A percentile compares a stretch with the other conserved stretches of the same genome.
phyloP scores from a whole-genome alignment of 2,329 filamentous ascomycete species.

The Trichoderma atroviride region DNA sequence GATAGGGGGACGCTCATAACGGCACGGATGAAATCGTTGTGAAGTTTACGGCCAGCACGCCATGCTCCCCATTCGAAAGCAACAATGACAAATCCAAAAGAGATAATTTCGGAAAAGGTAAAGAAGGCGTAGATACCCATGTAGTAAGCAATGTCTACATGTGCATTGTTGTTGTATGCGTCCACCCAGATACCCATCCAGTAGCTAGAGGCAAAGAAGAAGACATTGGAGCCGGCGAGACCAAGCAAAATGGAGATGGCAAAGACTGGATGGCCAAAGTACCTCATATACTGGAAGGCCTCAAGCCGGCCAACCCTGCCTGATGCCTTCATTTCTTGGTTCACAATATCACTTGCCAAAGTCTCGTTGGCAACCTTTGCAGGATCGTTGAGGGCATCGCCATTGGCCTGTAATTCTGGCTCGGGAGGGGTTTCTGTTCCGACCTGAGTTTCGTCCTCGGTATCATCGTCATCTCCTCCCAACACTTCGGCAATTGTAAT shows the following conservation, averaged over 20 bases:
- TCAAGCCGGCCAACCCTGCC: slow-evolving; percentile 48
- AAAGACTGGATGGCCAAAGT: slow-evolving; percentile 52
- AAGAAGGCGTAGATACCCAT: slow-evolving; percentile 55
- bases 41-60: slow-evolving; percentile 57
- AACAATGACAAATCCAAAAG: slow-evolving; percentile 48
- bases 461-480: slow-evolving; percentile 37
- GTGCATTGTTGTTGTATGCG: slow-evolving; percentile 49
- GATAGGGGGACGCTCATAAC: slow-evolving; percentile 57
- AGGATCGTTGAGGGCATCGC: slow-evolving; percentile 37
- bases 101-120: slow-evolving; percentile 47
- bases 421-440: slow-evolving; percentile 36
- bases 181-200: slow-evolving; percentile 60
- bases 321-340: slow-evolving; percentile 52
- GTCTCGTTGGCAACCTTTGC: slow-evolving; percentile 43
- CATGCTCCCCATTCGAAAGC: slow-evolving; percentile 59
- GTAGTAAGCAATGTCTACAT: slow-evolving; percentile 53
- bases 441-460: slow-evolving; percentile 33
- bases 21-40: slow-evolving; percentile 54
- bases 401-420: slow-evolving; percentile 36
- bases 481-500: slow-evolving; percentile 48
- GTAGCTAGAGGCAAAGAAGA: slow-evolving; percentile 47
- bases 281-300: slow-evolving; percentile 54
- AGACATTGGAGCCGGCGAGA: slow-evolving; percentile 46
- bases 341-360: slow-evolving; percentile 46
- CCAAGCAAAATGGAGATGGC: slow-evolving; percentile 44